Percentiles rank a stretch among this genome's conserved stretches.
Evolutionary conservation across 306 rosid species (phyloP).

Genomic region (Cucurbita moschata): DNA sequence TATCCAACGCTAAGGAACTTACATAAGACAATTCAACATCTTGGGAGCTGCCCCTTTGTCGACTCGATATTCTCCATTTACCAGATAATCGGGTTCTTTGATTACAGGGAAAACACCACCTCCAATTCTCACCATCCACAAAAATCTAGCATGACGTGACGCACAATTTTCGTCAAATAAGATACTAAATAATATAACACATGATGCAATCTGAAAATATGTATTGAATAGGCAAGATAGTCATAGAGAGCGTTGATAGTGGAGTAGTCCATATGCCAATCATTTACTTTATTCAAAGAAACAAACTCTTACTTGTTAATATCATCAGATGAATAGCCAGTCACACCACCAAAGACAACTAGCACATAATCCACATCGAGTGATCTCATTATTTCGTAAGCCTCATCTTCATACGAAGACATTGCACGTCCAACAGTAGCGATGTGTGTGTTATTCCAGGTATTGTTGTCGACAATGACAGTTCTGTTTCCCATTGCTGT

Average conservation of each 20-base stretch:
- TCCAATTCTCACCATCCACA: constrained; percentile 99
- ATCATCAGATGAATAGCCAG: constrained; percentile 98
- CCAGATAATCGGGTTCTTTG: constrained; percentile 97
- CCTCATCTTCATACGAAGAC: constrained; percentile 97
- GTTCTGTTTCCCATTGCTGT: constrained; percentile 99
- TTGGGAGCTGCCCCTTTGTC: constrained; percentile 99
- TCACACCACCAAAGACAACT: constrained; percentile 97
- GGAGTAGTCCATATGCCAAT: no score
- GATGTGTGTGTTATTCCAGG: constrained; percentile 98
- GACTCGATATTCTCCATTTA: constrained; percentile 93
- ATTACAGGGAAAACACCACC: constrained; percentile 97
- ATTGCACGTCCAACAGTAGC: constrained; percentile 99
- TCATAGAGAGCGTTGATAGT: background rate
- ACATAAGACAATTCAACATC: constrained; percentile 99
- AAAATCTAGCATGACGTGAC: constrained; percentile 40
- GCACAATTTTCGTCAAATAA: background rate
- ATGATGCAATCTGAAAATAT: background rate
- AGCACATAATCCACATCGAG: constrained; percentile 93
- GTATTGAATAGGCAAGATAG: background rate
- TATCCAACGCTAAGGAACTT: constrained; percentile 23
- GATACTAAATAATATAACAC: background rate
- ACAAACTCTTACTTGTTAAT: constrained; percentile 71
- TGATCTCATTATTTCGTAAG: constrained; percentile 81
- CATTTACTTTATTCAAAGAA: background rate
- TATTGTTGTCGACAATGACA: constrained; percentile 95